Evolutionary conservation across 73 alveolate species (phyloP), one percentile per base, ranked within the genome.

Genomic region (Halteria grandinella): DNA sequence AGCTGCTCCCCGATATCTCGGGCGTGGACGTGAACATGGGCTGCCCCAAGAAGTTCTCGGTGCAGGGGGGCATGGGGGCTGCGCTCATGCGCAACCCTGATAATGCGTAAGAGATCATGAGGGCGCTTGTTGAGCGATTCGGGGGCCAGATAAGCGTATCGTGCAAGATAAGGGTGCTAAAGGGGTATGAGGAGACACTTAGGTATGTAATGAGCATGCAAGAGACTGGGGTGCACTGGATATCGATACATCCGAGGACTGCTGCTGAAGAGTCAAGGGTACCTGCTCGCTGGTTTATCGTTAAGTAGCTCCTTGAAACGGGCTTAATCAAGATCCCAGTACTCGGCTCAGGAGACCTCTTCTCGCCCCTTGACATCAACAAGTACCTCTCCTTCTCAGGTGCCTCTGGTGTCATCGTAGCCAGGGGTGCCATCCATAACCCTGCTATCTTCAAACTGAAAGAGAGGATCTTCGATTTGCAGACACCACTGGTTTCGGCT

Each of bases 11-110:
- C 25, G 92, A 83, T 52, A 86, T 85, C n/a, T 31, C 63, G 5
- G 85, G 93, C 28, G 66, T 88, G 5, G 91, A 90, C 76, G 71
- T 90, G 25, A 90, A 90, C 72, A 90, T 90, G 97, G 97, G 97
- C 40, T 90, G 97, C 55, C 97, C 97, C 23, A 88, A 89, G 76
- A 73, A 86, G 58, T 90, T 90, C 80, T 86, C 95, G 40, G 85
- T 77, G 27, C 82, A 69, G 49, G 94, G 95, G 8, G 94, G 92
- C 33, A 90, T 90, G 97, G 97, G 97, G 1, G 69, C 91, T 25
- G 92, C 93, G 0, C 54, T 90, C 49, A 43, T 90, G 74, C 60
- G 39, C 47, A 60, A 70, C 48, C 79, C 77, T 6, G 89, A 73
- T 27, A 23, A 57, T 15, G 95, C 89, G 7, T 10, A 60, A 24